These are phyloP conservation scores for Trypanosoma lewisi DNA, from an alignment of 208 protist genomes.

Conservation along the genomic window DNA sequence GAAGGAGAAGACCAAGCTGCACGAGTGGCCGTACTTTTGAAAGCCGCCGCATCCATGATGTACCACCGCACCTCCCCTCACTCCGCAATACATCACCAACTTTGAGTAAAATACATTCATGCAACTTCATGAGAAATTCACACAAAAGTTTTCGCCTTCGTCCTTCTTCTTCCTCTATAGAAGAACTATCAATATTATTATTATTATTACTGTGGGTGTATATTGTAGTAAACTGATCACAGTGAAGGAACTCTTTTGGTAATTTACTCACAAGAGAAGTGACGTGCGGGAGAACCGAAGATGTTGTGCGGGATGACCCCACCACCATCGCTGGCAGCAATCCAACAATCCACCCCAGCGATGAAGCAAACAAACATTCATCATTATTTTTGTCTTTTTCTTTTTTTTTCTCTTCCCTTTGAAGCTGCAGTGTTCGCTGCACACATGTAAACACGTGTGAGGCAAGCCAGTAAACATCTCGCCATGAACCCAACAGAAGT, in stretches of 20 bases:
- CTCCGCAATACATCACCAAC: not conserved
- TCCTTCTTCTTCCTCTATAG: too few relatives aligned
- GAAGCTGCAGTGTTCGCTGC: not conserved
- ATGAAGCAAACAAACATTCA: not conserved
- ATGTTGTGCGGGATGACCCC: slow-evolving; percentile 6
- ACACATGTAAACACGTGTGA: slow-evolving; percentile 4
- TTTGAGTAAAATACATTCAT: slow-evolving; percentile 13
- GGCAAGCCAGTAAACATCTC: slow-evolving; percentile 30
- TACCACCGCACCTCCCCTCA: not conserved
- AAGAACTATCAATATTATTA: not conserved
- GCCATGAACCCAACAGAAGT: slow-evolving; percentile 32
- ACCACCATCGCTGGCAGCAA: slow-evolving; percentile 24
- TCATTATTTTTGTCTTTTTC: too few relatives aligned
- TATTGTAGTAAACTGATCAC: not conserved
- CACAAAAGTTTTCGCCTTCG: not conserved
- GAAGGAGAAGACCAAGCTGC: slow-evolving; percentile 14
- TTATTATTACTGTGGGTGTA: not conserved
- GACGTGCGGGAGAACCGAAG: slow-evolving; percentile 15
- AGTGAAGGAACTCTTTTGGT: not conserved
- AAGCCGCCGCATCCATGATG: slow-evolving; percentile 8
- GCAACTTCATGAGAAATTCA: slow-evolving; percentile 6
- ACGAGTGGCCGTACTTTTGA: slow-evolving; percentile 13
- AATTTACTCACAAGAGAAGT: not conserved
- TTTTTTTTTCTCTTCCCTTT: not conserved
- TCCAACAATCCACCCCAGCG: slow-evolving; percentile 21